These are phyloP conservation scores for Casuarina equisetifolia DNA, from an alignment of 306 rosid species.

Conservation along the genomic window DNA sequence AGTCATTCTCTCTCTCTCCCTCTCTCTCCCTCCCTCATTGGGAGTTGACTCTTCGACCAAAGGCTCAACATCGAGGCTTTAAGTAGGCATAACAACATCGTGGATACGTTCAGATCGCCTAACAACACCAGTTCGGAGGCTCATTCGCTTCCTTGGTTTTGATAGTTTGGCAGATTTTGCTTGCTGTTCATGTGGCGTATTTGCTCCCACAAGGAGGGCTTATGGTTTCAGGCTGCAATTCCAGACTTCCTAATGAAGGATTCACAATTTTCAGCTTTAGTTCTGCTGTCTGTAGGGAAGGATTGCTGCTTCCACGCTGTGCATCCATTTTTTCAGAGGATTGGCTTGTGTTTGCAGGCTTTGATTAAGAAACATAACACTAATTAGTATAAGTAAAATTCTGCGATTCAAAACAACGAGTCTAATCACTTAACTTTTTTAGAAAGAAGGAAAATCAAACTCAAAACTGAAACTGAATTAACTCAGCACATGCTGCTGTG, in stretches of 20 bases:
- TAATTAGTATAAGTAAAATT: neutral
- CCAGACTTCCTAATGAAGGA: slow-evolving; percentile 25
- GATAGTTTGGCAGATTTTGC: slow-evolving; percentile 23
- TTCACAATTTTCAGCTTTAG: slow-evolving; percentile 9
- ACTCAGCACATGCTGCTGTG: neutral
- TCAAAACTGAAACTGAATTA: neutral
- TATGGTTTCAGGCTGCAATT: slow-evolving; percentile 7
- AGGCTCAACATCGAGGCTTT: slow-evolving; percentile 19
- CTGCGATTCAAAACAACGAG: neutral
- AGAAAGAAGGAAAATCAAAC: neutral
- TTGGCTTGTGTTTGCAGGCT: neutral
- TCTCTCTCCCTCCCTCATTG: slow-evolving; percentile 29
- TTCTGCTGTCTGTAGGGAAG: neutral
- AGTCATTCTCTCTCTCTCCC: slow-evolving; percentile 43
- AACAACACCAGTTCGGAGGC: neutral
- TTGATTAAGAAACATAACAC: neutral
- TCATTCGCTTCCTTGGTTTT: slow-evolving; percentile 29
- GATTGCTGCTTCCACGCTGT: neutral
- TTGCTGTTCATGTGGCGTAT: slow-evolving; percentile 10
- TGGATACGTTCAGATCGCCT: slow-evolving; percentile 64
- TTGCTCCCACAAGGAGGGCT: slow-evolving; percentile 18
- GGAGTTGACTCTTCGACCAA: slow-evolving; percentile 27
- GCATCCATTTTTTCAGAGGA: neutral
- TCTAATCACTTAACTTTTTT: neutral
- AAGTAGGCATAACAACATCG: slow-evolving; percentile 12